Percentiles rank a stretch among this genome's conserved stretches.
These are phyloP conservation scores for Xylaria multiplex DNA, from an alignment of 2,329 filamentous ascomycete species.

Conservation along the genomic window DNA sequence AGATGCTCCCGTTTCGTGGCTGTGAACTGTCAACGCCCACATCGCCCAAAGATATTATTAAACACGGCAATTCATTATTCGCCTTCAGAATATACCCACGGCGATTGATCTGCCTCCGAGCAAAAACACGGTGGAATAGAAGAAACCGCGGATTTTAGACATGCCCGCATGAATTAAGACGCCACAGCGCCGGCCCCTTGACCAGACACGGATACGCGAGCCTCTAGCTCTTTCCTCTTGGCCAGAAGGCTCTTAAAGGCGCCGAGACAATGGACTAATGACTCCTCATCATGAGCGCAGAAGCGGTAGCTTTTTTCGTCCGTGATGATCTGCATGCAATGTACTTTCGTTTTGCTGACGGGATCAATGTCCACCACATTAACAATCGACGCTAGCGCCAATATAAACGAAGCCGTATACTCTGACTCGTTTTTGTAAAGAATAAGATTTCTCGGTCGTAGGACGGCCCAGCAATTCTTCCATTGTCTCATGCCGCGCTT, in stretches of 20 bases:
- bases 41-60: constrained; percentile 26
- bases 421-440: constrained; percentile 94
- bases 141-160: background rate
- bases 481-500: constrained; percentile 87
- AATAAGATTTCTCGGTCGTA: constrained; percentile 84
- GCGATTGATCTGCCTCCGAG: constrained; percentile 23
- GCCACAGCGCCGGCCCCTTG: constrained; percentile 30
- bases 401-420: constrained; percentile 85
- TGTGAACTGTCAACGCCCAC: constrained; percentile 24
- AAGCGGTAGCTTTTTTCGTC: constrained; percentile 88
- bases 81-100: constrained; percentile 3
- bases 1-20: constrained; percentile 31
- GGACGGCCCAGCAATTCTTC: constrained; percentile 94
- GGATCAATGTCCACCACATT: constrained; percentile 94
- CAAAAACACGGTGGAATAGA: background rate
- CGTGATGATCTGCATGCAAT: constrained; percentile 92
- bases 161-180: constrained; percentile 2
- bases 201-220: constrained; percentile 55
- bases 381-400: constrained; percentile 81
- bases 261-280: constrained; percentile 83
- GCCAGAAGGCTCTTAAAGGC: constrained; percentile 87
- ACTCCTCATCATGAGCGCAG: constrained; percentile 82
- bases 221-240: constrained; percentile 72
- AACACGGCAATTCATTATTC: constrained; percentile 8
- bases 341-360: constrained; percentile 81